Base-by-base conservation (phyloP, 2,329 filamentous ascomycete species). In the Arthrobotrys sphaeroides region DNA sequence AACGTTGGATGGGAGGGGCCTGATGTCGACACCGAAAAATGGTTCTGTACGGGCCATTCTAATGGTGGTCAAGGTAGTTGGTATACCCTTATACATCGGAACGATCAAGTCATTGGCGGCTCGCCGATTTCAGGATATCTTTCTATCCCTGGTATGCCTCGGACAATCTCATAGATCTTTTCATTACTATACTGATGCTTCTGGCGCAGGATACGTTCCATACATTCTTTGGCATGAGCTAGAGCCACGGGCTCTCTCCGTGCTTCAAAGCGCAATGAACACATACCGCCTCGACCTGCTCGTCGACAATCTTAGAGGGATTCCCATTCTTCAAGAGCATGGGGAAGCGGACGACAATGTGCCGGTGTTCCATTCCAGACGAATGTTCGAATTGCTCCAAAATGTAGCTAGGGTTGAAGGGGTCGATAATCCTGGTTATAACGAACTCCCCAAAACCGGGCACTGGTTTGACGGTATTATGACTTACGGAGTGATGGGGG, bases 61-160 rank as follows among this genome's bases (percentile, higher is more conserved):
- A 89, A 89, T 78, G 87, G 87, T 53, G 87, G 85, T 1, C 87
- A 89, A 81, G 87, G 87, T 6, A 84, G 84, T 2, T 89, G 87
- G 87, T 87, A 86, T 80, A 81, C 84, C 16, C 79, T 88, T 22
- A 86, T 86, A 0, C 87, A 89, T 13, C 66, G 73, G 22, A 87
- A 87, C 13, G 87, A 88, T 78, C 86, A 85, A 51, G 81, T 88
- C 36, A 82, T 88, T 38, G 87, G 86, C 18, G 87, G 86, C 18
- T 85, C 85, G 10, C 85, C 87, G n/a, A 81, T 88, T 6, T 88
- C 87, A 1, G 87, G 86, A 18, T 89, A 89, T 79, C 83, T 85
- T 0, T 88, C 86, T 1, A 88, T 88, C 65, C 85, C 88, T 74
- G 84, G 82, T 83, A 77, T 82, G 81, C 80, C 12, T 40, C 36